These are phyloP conservation scores for Hibiscus mutabilis DNA, from an alignment of 345 rosid species.

Conservation along the genomic window DNA sequence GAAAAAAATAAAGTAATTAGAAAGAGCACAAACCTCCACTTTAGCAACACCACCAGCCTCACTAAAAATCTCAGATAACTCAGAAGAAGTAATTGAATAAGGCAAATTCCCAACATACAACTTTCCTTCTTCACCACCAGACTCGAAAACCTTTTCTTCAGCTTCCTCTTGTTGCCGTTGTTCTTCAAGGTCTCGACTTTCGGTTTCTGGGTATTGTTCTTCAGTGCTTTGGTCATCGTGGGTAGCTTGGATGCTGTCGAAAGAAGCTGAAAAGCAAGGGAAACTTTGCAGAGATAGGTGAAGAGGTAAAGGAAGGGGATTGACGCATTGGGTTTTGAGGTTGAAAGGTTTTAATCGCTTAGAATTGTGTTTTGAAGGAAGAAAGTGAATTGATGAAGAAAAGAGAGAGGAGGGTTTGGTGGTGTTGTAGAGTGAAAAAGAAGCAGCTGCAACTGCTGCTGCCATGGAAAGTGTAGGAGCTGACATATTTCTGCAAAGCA, in stretches of 20 bases:
- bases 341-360: constrained; percentile 33
- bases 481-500: constrained; percentile 11
- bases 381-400: neutral
- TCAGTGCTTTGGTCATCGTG: constrained; percentile 20
- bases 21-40: constrained; percentile 47
- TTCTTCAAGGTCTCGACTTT: constrained; percentile 22
- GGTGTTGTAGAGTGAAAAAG: constrained; percentile 17
- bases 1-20: neutral
- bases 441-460: constrained; percentile 24
- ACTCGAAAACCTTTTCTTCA: constrained; percentile 24
- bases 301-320: constrained; percentile 19
- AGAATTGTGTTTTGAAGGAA: constrained; percentile 20
- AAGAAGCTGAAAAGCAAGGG: constrained; percentile 28
- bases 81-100: constrained; percentile 56
- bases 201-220: constrained; percentile 24
- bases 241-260: constrained; percentile 26
- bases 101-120: constrained; percentile 83
- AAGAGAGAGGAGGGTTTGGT: constrained; percentile 13
- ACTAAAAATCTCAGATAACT: constrained; percentile 50
- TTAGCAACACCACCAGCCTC: constrained; percentile 69
- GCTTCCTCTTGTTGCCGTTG: constrained; percentile 21
- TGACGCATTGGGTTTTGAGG: constrained; percentile 27
- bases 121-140: constrained; percentile 47
- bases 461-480: constrained; percentile 24
- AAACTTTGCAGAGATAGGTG: constrained; percentile 21